These are phyloP conservation scores for Microdochium paspali DNA, from an alignment of 2,329 filamentous ascomycete species.

Conservation along the genomic window DNA sequence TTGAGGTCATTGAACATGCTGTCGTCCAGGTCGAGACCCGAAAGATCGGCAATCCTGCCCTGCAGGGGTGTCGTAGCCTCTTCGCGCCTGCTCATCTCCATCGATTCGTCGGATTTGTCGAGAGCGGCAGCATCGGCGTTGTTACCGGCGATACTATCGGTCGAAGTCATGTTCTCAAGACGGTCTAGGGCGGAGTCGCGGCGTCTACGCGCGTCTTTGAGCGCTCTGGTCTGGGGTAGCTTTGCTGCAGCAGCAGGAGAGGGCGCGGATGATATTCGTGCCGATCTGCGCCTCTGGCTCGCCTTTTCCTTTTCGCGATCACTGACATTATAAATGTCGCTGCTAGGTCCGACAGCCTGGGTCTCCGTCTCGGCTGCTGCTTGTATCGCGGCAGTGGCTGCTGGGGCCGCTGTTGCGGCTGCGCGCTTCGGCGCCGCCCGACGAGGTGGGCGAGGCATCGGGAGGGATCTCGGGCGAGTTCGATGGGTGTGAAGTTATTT, in stretches of 20 bases:
- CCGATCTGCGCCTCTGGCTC: constrained; percentile 13
- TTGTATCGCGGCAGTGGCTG: too few relatives aligned
- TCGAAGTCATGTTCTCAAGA: constrained; percentile 21
- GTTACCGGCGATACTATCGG: constrained; percentile 6
- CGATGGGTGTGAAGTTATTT: too few relatives aligned
- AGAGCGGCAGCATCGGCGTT: constrained; percentile 4
- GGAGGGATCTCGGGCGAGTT: background rate
- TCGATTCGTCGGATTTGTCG: constrained; percentile 7
- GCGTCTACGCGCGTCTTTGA: constrained; percentile 13
- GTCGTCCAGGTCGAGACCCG: constrained; percentile 21
- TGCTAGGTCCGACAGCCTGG: constrained; percentile 6
- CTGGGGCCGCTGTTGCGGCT: background rate
- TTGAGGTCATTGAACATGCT: constrained; percentile 21
- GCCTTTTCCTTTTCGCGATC: constrained; percentile 18
- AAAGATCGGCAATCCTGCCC: constrained; percentile 14
- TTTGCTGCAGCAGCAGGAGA: constrained; percentile 7
- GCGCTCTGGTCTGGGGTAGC: constrained; percentile 10
- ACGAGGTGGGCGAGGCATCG: background rate
- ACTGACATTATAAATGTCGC: constrained; percentile 21
- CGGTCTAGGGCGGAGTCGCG: constrained; percentile 19
- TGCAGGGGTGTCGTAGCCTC: constrained; percentile 15
- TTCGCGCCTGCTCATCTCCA: constrained; percentile 11
- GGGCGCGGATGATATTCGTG: constrained; percentile 7
- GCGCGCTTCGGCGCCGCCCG: background rate
- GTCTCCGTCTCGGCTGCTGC: background rate